Conservation (phyloP, 345 rosid species). For the Brassica incana region DNA sequence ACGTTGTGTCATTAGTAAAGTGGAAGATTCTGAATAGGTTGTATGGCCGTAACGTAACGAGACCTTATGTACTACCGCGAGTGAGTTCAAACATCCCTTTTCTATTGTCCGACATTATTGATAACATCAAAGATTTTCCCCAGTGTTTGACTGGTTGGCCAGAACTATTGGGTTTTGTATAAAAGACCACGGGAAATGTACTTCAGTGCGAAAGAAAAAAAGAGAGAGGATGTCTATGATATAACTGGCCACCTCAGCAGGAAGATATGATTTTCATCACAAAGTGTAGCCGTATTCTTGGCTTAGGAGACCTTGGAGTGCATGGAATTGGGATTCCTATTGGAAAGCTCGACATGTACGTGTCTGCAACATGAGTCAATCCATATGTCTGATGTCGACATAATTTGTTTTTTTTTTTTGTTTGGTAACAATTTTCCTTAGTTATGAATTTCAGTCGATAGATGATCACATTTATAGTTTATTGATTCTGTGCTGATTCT, state of each 20-base stretch:
- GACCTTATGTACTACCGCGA: no score
- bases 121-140: no score
- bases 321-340: constrained; percentile 97
- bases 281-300: constrained; percentile 93
- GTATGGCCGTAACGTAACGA: no score
- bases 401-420: background rate
- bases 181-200: no score
- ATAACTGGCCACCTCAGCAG: constrained; percentile 84
- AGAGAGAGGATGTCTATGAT: constrained; percentile 99
- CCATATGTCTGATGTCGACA: constrained; percentile 50
- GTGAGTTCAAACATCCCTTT: no score
- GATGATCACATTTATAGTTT: background rate
- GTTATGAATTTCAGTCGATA: background rate
- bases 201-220: no score
- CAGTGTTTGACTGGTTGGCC: no score
- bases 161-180: no score
- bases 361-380: constrained; percentile 93
- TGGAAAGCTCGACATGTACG: constrained; percentile 93
- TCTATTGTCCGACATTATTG: no score
- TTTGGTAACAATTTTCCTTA: background rate
- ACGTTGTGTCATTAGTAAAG: no score
- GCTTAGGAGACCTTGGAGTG: constrained; percentile 97
- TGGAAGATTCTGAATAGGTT: no score
- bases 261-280: constrained; percentile 97
- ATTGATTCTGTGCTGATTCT: background rate